Base-by-base conservation (phyloP, 495 filamentous ascomycete species). In the Penicillium goetzii region DNA sequence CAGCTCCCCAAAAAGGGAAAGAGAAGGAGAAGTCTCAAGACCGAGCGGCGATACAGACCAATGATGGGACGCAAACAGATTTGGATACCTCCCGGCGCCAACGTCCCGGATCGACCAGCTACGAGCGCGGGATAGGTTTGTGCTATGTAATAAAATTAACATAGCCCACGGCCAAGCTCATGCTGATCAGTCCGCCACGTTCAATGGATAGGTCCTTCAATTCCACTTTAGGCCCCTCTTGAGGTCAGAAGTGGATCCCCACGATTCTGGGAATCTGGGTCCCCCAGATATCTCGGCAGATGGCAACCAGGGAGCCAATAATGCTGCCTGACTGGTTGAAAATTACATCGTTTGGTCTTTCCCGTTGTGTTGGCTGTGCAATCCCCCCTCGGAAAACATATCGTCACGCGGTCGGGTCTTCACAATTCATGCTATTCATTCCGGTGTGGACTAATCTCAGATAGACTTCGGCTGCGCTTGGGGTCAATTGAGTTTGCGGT, bases 11-110 rank as follows among this genome's bases (percentile, higher is more conserved):
- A 50, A 56, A 67, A 45, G 47, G 69, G 67, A 69, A 69, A 50
- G 59, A 67, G 38, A 38, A 69, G 33, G 66, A 69, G 69, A 72
- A 26, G 0, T 17, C 50, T 30, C 36, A 47, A 19, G 40, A 58
- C 69, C 69, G 69, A 72, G 51, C 69, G 69, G 69, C 67, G 69
- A 58, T 21, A 2, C 23, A 50, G 53, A 36, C 69, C 69, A 72
- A 72, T 72, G 14, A 53, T 14, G 17, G 6, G 11, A 15, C 4
- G 2, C n/a, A 8, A 10, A 8, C 26, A 34, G 2, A 54, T 3
- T 9, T 25, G 9, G 43, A 14, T 17, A 4, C 8, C 43, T 23
- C 21, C 43, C 43, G 43, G 43, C 43, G 21, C 43, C 10, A 47
- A 23, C 19, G 21, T 23, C 21, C 21, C 43, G 21, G 19, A 23